Evolutionary conservation across 495 filamentous ascomycete species (phyloP).

Genomic region (Penicillium antarcticum): DNA sequence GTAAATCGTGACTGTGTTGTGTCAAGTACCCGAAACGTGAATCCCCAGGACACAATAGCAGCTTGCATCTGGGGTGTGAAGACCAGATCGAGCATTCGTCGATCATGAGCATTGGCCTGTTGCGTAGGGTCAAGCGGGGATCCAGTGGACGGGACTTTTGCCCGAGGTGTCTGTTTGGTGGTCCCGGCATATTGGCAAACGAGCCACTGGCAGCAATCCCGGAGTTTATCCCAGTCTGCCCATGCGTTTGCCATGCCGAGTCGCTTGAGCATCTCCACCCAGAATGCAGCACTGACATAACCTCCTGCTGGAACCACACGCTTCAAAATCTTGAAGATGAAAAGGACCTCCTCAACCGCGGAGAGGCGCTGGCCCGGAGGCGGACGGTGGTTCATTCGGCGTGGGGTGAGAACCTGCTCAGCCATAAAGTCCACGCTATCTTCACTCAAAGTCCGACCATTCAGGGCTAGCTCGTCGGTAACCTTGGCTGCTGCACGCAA

Average conservation of each 20-base stretch:
- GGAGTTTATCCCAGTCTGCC: constrained; percentile 32
- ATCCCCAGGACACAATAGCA: constrained; percentile 59
- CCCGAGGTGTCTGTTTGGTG: not conserved
- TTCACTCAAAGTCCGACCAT: constrained; percentile 19
- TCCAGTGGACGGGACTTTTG: not conserved
- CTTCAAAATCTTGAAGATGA: constrained; percentile 33
- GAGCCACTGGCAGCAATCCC: constrained; percentile 42
- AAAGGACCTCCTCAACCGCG: constrained; percentile 26
- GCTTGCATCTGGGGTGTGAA: constrained; percentile 46
- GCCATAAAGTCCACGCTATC: constrained; percentile 39
- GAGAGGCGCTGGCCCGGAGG: constrained; percentile 11
- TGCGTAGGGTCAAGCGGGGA: not conserved
- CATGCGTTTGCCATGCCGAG: constrained; percentile 30
- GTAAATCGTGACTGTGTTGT: constrained; percentile 10
- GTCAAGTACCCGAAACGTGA: constrained; percentile 36
- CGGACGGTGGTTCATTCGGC: constrained; percentile 26
- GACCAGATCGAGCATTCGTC: constrained; percentile 35
- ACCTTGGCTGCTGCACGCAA: constrained; percentile 30
- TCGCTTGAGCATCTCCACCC: constrained; percentile 43
- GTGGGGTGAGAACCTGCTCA: constrained; percentile 28
- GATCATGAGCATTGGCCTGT: constrained; percentile 3
- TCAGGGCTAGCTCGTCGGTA: constrained; percentile 34
- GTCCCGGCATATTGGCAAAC: constrained; percentile 32
- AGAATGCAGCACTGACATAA: constrained; percentile 30
- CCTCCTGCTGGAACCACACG: constrained; percentile 30